phyloP scores from a whole-genome alignment of 202 grass and related monocot species.

The Bolboschoenoplectus hybrid region DNA sequence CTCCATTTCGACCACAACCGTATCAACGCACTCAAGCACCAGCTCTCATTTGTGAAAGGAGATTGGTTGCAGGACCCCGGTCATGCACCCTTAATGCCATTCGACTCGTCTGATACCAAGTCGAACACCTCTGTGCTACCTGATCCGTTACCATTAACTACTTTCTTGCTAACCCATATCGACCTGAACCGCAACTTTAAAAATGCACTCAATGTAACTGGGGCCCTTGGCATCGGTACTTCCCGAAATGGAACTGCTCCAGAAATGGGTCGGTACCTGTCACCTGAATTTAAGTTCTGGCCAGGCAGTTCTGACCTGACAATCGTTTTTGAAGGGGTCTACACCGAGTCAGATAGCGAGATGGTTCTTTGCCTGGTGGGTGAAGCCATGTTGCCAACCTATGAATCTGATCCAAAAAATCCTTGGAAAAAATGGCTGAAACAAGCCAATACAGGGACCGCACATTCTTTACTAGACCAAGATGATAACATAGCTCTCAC shows the following conservation, averaged over 20 bases:
- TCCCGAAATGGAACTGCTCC: slow-evolving; percentile 61
- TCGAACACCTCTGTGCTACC: slow-evolving; percentile 1
- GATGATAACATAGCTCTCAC: slow-evolving; percentile 65
- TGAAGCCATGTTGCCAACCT: slow-evolving; percentile 59
- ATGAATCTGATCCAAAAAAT: slow-evolving; percentile 45
- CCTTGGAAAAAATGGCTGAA: slow-evolving; percentile 74
- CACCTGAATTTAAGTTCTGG: slow-evolving; percentile 71
- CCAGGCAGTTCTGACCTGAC: slow-evolving; percentile 68
- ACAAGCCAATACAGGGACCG: slow-evolving; percentile 37
- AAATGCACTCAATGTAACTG: slow-evolving; percentile 68
- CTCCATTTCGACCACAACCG: slow-evolving; percentile 62
- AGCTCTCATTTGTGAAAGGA: slow-evolving; percentile 67
- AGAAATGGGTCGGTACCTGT: slow-evolving; percentile 53
- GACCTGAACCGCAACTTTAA: slow-evolving; percentile 46
- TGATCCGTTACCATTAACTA: slow-evolving; percentile 45
- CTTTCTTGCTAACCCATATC: slow-evolving; percentile 70
- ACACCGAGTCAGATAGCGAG: slow-evolving; percentile 65
- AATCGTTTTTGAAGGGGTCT: slow-evolving; percentile 79
- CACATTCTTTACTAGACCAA: slow-evolving; percentile 47
- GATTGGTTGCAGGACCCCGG: slow-evolving; percentile 64
- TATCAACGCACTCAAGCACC: slow-evolving; percentile 50
- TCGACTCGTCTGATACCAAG: slow-evolving; percentile 55
- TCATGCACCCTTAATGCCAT: slow-evolving; percentile 59
- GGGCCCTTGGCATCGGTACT: slow-evolving; percentile 59
- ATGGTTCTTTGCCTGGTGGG: slow-evolving; percentile 76